These are phyloP conservation scores for Cladosporium oxysporum DNA, from an alignment of 2,329 filamentous ascomycete species.

Conservation along the genomic window DNA sequence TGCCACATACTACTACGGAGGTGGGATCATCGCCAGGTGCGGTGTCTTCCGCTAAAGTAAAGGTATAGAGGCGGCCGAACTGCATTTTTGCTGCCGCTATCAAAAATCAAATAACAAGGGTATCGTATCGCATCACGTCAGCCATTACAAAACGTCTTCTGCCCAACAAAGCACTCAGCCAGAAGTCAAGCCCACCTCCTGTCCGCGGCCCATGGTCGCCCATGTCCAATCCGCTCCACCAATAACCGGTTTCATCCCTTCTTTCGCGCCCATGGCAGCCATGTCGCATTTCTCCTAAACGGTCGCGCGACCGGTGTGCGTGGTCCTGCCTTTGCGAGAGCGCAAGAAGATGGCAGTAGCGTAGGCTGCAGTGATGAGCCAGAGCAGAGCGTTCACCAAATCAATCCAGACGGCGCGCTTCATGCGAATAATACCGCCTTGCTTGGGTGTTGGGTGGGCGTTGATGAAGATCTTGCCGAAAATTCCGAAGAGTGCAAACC, in stretches of 20 bases:
- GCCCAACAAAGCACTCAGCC: neutral
- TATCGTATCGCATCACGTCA: conserved; percentile 14
- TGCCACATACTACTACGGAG: neutral
- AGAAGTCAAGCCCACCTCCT: conserved; percentile 12
- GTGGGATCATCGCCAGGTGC: neutral
- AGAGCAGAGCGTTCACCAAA: conserved; percentile 71
- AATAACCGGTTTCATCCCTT: conserved; percentile 14
- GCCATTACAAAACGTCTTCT: neutral
- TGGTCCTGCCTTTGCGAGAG: conserved; percentile 51
- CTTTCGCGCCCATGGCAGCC: conserved; percentile 22
- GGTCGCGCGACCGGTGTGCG: conserved; percentile 36
- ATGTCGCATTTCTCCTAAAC: conserved; percentile 32
- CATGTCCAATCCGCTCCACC: conserved; percentile 11
- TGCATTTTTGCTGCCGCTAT: neutral
- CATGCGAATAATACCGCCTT: conserved; percentile 68
- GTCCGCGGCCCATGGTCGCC: conserved; percentile 5
- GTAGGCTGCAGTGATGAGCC: conserved; percentile 65
- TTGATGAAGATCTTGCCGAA: conserved; percentile 81
- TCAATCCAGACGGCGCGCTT: conserved; percentile 86
- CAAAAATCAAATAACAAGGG: conserved; percentile 12
- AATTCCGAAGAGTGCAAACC: conserved; percentile 78
- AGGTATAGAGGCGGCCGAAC: neutral
- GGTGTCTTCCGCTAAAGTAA: neutral
- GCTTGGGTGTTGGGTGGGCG: conserved; percentile 58
- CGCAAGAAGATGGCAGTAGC: conserved; percentile 61